Percentiles rank a stretch among this genome's conserved stretches.
Evolutionary conservation across 495 filamentous ascomycete species (phyloP).

Genomic region (Friedmanniomyces endolithicus): DNA sequence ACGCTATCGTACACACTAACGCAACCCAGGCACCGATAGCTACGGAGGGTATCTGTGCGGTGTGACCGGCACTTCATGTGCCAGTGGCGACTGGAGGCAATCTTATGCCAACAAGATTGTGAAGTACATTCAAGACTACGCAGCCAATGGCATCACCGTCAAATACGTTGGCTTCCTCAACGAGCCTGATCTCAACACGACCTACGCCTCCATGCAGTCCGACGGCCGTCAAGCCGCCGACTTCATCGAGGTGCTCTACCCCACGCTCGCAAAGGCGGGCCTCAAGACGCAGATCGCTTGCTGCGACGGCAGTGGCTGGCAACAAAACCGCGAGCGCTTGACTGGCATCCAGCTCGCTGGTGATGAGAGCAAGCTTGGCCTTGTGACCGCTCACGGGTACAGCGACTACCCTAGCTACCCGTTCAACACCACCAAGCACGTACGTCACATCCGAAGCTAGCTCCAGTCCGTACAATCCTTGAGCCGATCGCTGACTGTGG

Average conservation of each 20-base stretch:
- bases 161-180: conserved; percentile 45
- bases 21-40: conserved; percentile 24
- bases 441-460: too few species aligned
- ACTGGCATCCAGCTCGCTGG: conserved; percentile 33
- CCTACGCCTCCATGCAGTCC: conserved; percentile 37
- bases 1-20: background rate
- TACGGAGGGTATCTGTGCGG: conserved; percentile 41
- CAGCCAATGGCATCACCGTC: conserved; percentile 37
- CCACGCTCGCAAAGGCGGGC: conserved; percentile 30
- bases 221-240: conserved; percentile 38
- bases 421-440: conserved; percentile 27
- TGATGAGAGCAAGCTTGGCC: conserved; percentile 29
- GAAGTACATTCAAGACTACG: conserved; percentile 40
- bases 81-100: conserved; percentile 42
- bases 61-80: conserved; percentile 34
- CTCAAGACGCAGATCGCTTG: conserved; percentile 35
- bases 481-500: too few species aligned
- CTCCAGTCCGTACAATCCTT: too few species aligned
- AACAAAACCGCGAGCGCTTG: conserved; percentile 28
- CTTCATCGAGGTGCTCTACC: conserved; percentile 37
- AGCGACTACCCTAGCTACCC: conserved; percentile 30
- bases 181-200: conserved; percentile 38
- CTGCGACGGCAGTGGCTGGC: conserved; percentile 43
- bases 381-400: conserved; percentile 42
- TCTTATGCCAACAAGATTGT: conserved; percentile 45